Conservation (phyloP, 2,329 filamentous ascomycete genomes). For the Colletotrichum karsti region DNA sequence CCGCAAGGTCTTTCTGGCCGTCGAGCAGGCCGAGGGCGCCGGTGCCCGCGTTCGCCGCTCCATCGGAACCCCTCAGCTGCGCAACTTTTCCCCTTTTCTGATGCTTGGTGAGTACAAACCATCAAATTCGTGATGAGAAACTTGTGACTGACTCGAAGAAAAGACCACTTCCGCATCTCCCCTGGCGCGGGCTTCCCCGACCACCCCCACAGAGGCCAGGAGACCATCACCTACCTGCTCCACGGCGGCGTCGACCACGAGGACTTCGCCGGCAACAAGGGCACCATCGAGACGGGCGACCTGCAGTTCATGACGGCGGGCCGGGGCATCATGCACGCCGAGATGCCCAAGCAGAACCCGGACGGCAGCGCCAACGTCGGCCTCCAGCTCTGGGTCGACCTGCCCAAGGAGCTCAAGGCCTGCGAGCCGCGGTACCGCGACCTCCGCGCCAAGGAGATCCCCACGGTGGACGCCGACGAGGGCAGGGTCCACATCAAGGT, state of each 20-base stretch:
- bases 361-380: slow-evolving; percentile 84
- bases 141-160: slow-evolving; percentile 74
- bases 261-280: slow-evolving; percentile 87
- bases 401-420: slow-evolving; percentile 81
- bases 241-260: slow-evolving; percentile 88
- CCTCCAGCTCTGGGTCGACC: slow-evolving; percentile 94
- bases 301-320: slow-evolving; percentile 98
- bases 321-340: slow-evolving; percentile 89
- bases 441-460: slow-evolving; percentile 81
- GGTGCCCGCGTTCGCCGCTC: slow-evolving; percentile 88
- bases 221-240: slow-evolving; percentile 90
- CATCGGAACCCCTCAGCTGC: slow-evolving; percentile 83
- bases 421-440: slow-evolving; percentile 96
- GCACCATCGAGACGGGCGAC: slow-evolving; percentile 87
- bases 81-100: slow-evolving; percentile 90
- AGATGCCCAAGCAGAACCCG: slow-evolving; percentile 86
- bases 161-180: slow-evolving; percentile 84
- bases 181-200: slow-evolving; percentile 90
- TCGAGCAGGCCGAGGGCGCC: slow-evolving; percentile 87
- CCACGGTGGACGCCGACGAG: slow-evolving; percentile 73
- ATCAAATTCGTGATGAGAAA: too few relatives aligned
- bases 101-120: slow-evolving; percentile 89
- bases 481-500: slow-evolving; percentile 85
- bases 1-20: slow-evolving; percentile 82
- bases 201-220: slow-evolving; percentile 84